Base-by-base conservation (phyloP, 2,329 filamentous ascomycete species). In the Aspergillus clavatus region DNA sequence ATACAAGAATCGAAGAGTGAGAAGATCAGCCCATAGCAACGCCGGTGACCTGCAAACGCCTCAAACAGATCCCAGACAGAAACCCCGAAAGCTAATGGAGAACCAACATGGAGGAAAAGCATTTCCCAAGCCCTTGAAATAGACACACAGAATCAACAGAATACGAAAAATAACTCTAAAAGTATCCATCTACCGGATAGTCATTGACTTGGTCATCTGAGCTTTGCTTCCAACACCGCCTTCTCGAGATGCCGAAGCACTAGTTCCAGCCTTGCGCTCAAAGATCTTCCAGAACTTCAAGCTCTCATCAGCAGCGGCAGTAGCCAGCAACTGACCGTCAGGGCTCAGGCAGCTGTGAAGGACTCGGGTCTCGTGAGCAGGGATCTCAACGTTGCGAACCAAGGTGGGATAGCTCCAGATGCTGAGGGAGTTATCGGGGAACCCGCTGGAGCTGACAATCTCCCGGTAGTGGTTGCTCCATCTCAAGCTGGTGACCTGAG, bases 221-320 rank as follows among this genome's bases (percentile, higher is more conserved):
- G 86, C 89, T 74, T 91, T 91, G 70, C 80, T 81, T 40, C 84
- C 84, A 48, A 85, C 76, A 52, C 82, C 83, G 47, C 83, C 79
- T 57, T 80, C 77, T 49, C 81, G 78, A 43, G 83, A 76, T 24
- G 77, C 66, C 39, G 82, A 80, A 41, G 83, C 80, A 49, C 80
- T 74, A 47, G 80, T 75, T 44, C 89, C 89, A 14, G 90, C 77
- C 81, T 96, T 97, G 81, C 95, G 96, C 80, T 98, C 93, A 64
- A 98, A 98, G 59, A 98, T 80, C 83, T 98, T 98, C 93, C 93
- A 98, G 79, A 98, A 98, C 76, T 98, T 98, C 70, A 98, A 79
- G 65, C 86, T 91, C 78, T 98, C 93, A 62, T 98, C 93, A 28
- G 91, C 90, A 58, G 91, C 87, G 49, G 93, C 91, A 41, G 93